These are phyloP conservation scores for Oryza glumipatula DNA, from an alignment of 176 grass and related monocot genomes.

Conservation along the genomic window DNA sequence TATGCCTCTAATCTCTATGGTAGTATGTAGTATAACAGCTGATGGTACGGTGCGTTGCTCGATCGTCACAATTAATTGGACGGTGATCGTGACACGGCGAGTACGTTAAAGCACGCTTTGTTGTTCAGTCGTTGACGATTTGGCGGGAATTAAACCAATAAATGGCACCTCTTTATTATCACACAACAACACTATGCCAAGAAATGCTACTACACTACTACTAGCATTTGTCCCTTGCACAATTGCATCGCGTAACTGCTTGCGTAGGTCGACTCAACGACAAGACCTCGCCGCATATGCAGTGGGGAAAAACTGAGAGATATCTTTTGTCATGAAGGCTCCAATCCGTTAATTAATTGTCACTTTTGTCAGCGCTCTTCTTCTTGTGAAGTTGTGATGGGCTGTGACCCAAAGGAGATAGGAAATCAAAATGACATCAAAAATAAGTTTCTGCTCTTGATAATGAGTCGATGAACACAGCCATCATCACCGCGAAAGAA, in stretches of 20 bases:
- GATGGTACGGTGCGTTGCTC: not conserved
- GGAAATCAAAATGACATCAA: not conserved
- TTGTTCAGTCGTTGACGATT: not conserved
- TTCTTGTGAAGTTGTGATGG: slow-evolving; percentile 25
- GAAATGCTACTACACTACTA: not conserved
- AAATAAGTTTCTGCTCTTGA: not conserved
- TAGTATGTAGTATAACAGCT: too few relatives aligned
- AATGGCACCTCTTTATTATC: not conserved
- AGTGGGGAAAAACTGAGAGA: not conserved
- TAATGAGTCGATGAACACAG: not conserved
- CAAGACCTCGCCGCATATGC: not conserved
- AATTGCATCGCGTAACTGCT: not conserved
- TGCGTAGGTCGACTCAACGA: not conserved
- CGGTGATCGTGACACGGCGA: not conserved
- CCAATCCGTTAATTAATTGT: not conserved
- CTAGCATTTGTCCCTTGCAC: slow-evolving; percentile 10
- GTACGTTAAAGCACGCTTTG: not conserved
- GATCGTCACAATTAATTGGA: not conserved
- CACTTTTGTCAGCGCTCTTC: not conserved
- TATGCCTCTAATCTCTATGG: too few relatives aligned
- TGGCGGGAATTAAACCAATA: not conserved
- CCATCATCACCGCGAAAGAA: not conserved
- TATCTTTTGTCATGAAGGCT: not conserved
- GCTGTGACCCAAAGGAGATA: not conserved
- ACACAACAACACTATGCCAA: not conserved